These are phyloP conservation scores for Wickerhamomyces silvicola DNA, from an alignment of 805 yeast genomes.

Conservation along the genomic window DNA sequence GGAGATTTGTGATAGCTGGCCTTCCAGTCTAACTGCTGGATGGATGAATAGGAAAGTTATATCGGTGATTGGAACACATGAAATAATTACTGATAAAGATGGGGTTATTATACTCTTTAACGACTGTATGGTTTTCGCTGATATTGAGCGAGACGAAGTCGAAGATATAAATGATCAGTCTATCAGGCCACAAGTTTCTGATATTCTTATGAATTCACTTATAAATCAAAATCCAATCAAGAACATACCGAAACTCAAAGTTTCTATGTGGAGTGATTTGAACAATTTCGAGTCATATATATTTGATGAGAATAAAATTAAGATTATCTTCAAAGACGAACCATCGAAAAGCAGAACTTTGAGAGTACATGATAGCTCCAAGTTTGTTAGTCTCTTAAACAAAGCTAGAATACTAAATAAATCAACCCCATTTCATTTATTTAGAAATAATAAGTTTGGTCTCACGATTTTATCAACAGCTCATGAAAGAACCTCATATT, in stretches of 20 bases:
- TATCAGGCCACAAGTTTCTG: slow-evolving; percentile 57
- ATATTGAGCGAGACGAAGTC: slow-evolving; percentile 30
- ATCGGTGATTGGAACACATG: slow-evolving; percentile 52
- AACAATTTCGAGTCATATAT: slow-evolving; percentile 47
- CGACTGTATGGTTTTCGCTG: slow-evolving; percentile 66
- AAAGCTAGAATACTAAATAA: slow-evolving; percentile 72
- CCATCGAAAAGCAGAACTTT: slow-evolving; percentile 14
- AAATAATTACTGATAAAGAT: slow-evolving; percentile 26
- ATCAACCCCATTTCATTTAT: slow-evolving; percentile 80
- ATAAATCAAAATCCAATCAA: slow-evolving; percentile 76
- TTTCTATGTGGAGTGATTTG: slow-evolving; percentile 61
- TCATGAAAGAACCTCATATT: slow-evolving; percentile 50
- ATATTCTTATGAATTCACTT: slow-evolving; percentile 83
- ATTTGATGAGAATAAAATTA: slow-evolving; percentile 25
- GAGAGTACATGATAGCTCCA: slow-evolving; percentile 23
- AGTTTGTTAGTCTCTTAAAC: slow-evolving; percentile 50
- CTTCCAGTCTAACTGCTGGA: slow-evolving; percentile 76
- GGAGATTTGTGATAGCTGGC: slow-evolving; percentile 84
- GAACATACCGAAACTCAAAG: slow-evolving; percentile 63
- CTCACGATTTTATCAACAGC: slow-evolving; percentile 57
- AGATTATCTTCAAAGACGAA: slow-evolving; percentile 23
- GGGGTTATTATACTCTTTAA: slow-evolving; percentile 73
- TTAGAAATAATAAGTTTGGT: slow-evolving; percentile 41
- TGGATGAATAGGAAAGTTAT: slow-evolving; percentile 86
- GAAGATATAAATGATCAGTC: slow-evolving; percentile 10